phyloP scores from a whole-genome alignment of 768 basidiomycete genomes.

The Lenzites betulinus region DNA sequence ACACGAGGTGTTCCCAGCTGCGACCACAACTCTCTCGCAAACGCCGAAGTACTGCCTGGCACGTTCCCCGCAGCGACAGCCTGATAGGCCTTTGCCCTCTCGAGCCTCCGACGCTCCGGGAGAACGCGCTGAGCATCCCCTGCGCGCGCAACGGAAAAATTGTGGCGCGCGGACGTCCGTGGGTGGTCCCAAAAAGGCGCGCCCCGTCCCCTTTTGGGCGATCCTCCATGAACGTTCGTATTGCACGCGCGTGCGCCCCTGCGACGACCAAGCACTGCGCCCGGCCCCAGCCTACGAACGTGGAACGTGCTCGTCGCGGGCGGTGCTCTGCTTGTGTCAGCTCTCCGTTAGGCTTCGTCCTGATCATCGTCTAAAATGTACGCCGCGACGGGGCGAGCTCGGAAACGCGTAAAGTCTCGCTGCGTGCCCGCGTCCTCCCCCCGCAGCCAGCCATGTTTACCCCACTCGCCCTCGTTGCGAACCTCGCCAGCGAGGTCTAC shows the following conservation, averaged over 20 bases:
- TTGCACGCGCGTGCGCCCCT: not conserved
- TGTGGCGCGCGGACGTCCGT: not conserved
- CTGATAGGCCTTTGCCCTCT: slow-evolving; percentile 7
- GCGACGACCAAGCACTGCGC: slow-evolving; percentile 2
- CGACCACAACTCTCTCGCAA: not conserved
- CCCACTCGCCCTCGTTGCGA: slow-evolving; percentile 17
- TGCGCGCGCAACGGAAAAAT: slow-evolving; percentile 2
- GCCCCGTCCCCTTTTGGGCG: slow-evolving; percentile 9
- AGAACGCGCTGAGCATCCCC: not conserved
- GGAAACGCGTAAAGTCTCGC: not conserved
- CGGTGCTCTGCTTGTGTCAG: not conserved
- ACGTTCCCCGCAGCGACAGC: slow-evolving; percentile 10
- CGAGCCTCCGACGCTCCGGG: not conserved
- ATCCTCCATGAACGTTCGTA: slow-evolving; percentile 26
- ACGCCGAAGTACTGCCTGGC: not conserved
- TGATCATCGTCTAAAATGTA: not conserved
- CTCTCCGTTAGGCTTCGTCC: not conserved
- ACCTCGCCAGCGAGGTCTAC: slow-evolving; percentile 21
- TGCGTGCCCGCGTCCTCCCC: not conserved
- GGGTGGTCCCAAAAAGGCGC: slow-evolving; percentile 6
- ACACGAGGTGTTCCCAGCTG: not conserved
- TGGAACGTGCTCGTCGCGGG: slow-evolving; percentile 16
- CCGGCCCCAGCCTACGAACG: slow-evolving; percentile 4
- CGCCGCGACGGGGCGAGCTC: not conserved
- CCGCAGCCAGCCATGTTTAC: slow-evolving; percentile 17